Base-by-base conservation (phyloP, 2,329 filamentous ascomycete genomes). In the Pestalotiopsis sp. region DNA sequence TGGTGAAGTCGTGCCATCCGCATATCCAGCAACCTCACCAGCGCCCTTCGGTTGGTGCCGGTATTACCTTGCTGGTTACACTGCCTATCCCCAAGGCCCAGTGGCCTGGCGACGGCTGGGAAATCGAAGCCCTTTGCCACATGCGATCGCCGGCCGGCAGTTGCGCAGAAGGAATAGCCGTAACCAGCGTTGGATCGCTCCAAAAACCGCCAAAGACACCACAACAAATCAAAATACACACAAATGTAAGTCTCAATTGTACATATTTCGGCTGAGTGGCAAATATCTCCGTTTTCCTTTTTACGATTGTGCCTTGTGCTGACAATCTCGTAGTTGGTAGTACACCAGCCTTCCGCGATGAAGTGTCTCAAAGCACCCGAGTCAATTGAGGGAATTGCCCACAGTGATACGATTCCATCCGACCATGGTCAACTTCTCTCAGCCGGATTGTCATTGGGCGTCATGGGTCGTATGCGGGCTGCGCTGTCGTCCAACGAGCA, bases 1-100 rank as follows among this genome's bases (percentile, higher is more conserved):
- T 69, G 68, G 68, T 69, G 62, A 67, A 44, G 52, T 58, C 52
- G 63, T 65, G 24, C 38, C 63, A 61, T 35, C 4, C 5, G n/a
- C 26, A 38, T n/a, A 14, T 61, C 38, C 26, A 17, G 58, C 58
- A n/a, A 35, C 30, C 26, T 35, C 26, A 26, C 22, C 22, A 9
- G 17, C 44, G 44, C 44, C 44, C n/a, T 20, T 52, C 44, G 44
- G 17, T 52, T 52, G 17, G 44, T 52, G 44, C 44, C 44, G 44
- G 44, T 52, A 52, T 52, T 52, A 52, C 44, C 20, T 52, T 52
- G n/a, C 44, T 22, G 44, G 44, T 52, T 52, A 52, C 44, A 52
- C 44, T 52, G 44, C 44, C 20, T 52, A 9, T n/a, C n/a, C 20
- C 17, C 44, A 52, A n/a, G 44, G 44, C 44, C 44, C 44, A 52